Base-by-base conservation (phyloP, 2,329 filamentous ascomycete genomes). In the Paecilomyces dactylethromorphus region DNA sequence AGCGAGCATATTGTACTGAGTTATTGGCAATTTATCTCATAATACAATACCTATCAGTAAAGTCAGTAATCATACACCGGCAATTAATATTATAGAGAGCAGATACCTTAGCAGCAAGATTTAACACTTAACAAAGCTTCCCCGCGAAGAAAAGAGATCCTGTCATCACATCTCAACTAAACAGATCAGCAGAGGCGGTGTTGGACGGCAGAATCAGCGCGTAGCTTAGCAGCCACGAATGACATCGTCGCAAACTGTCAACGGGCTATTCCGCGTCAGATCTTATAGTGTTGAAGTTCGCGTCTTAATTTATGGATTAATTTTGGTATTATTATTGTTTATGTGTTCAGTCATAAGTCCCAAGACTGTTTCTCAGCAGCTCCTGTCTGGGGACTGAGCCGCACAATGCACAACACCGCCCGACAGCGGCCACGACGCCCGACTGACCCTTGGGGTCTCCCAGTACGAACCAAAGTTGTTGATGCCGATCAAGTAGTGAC, bases 371-470 rank as follows among this genome's bases (percentile, higher is more conserved):
- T 53, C 39, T 58, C 51, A 21, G 31, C n/a, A 24, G 32, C 31
- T 33, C 35, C 54, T 26, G n/a, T 22, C n/a, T 45, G 24, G 24
- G 33, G 24, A 8, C 35, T 15, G 31, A 33, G 35, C 39, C 53
- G 55, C 63, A 64, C 57, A 60, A 71, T 70, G 68, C 66, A 63
- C 64, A 68, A 63, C 59, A 71, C 66, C 68, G 63, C 61, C 59
- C 63, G 64, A 60, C 68, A 68, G 63, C 71, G 71, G 64, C 65
- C 68, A 59, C 71, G 72, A 54, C 71, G 72, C 58, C 71, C 71
- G 63, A 74, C 72, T 56, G 72, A 71, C 51, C 69, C 72, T 33
- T 72, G 71, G 56, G 70, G 70, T 52, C 67, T 66, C 58, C 67
- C 69, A 59, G 62, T 68, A 35, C 55, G 57, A 33, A 3, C 53